Base-by-base conservation (phyloP, 163 green algal species). In the Scenedesmus sp. region DNA sequence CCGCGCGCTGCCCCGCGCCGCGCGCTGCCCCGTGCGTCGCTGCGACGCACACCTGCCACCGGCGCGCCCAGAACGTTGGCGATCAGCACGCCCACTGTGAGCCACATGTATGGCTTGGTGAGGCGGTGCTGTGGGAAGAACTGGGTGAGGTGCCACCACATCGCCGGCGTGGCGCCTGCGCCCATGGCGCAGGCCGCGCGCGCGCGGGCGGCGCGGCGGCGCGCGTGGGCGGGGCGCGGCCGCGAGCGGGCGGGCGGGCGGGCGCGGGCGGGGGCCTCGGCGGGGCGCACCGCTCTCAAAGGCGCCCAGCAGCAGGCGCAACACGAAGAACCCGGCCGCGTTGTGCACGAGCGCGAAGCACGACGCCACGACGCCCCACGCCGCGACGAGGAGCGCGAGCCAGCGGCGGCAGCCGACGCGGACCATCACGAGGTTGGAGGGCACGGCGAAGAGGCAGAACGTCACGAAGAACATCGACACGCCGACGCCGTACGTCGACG, bases 291-390 rank as follows among this genome's bases (percentile, higher is more conserved):
- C 85, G 1, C 60, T 51, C 60, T 92, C 86, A 31, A 86, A 83
- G 26, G 86, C 42, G 4, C 89, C 85, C 56, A 93, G 87, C 34
- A 89, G 60, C 26, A 92, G 65, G 22, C 89, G 85, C 47, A 90
- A 64, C 45, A 65, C 56, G 50, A 89, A 87, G 58, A 94, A 91
- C 42, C 63, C 31, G 13, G 33, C 24, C 0, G 20, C 4, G 60
- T 29, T 79, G 14, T 28, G 45, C 13, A 92, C 67, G 24, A 69
- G 58, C 1, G 85, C 76, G 45, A 87, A 87, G 36, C 31, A 56
- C 7, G 71, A 50, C 0, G 87, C 86, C 1, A 88, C 71, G 6
- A 78, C 39, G 26, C 86, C 87, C 87, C 89, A 92, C 2, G 45
- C 67, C 13, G 84, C 20, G 20, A 91, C 44, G 31, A 91, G 75